Conservation (phyloP, 371 early-diverging fungal species). For the Dentiscutata heterogama region DNA sequence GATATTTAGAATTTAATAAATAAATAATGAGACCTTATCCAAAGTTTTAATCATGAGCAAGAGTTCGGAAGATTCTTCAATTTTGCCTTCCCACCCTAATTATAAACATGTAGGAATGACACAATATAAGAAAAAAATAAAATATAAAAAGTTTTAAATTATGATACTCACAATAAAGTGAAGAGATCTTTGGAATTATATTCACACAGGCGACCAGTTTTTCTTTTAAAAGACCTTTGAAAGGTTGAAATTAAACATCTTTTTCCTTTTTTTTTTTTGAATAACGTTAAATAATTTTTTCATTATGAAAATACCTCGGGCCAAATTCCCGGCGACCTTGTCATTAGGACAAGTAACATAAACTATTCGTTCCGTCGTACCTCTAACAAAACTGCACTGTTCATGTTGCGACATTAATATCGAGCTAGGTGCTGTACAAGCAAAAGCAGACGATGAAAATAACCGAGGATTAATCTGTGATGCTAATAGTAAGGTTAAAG, state of each 20-base stretch:
- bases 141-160: neutral
- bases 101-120: no score
- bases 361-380: slow-evolving; percentile 10
- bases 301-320: slow-evolving; percentile 26
- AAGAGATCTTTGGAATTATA: slow-evolving; percentile 16
- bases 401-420: no score
- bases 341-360: slow-evolving; percentile 30
- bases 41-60: slow-evolving; percentile 28
- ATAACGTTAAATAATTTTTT: no score
- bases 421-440: no score
- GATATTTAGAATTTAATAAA: no score
- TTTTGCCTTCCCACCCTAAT: slow-evolving; percentile 25
- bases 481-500: no score
- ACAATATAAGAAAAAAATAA: neutral
- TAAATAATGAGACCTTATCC: neutral
- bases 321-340: neutral
- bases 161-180: slow-evolving; percentile 29
- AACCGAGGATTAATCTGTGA: no score
- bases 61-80: slow-evolving; percentile 32
- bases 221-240: slow-evolving; percentile 17
- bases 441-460: no score
- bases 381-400: no score
- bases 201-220: slow-evolving; percentile 33
- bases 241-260: neutral
- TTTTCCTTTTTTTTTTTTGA: no score